Percentiles rank a stretch among this genome's conserved stretches.
phyloP scores from a whole-genome alignment of 2,329 filamentous ascomycete species.

The Aspergillus sojae region DNA sequence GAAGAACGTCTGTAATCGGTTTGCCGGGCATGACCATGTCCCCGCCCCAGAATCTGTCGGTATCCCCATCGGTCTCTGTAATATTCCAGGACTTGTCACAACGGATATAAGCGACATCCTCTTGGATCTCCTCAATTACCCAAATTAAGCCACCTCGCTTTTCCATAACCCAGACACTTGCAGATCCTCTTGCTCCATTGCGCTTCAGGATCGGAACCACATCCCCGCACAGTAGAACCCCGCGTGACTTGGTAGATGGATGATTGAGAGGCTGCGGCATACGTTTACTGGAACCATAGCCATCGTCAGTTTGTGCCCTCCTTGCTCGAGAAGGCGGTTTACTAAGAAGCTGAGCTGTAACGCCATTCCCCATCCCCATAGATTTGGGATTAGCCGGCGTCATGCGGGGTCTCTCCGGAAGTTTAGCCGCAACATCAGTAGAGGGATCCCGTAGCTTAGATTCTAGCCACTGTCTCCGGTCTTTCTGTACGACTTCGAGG shows the following conservation, averaged over 20 bases:
- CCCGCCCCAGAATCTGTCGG: slow-evolving; percentile 82
- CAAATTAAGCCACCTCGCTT: slow-evolving; percentile 92
- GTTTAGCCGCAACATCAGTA: slow-evolving; percentile 47
- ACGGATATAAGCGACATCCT: slow-evolving; percentile 79
- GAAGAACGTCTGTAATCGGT: slow-evolving; percentile 77
- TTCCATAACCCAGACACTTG: slow-evolving; percentile 98
- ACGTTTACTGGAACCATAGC: slow-evolving; percentile 51
- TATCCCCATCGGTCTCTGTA: slow-evolving; percentile 70
- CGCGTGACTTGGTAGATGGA: slow-evolving; percentile 74
- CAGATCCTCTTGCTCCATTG: slow-evolving; percentile 87
- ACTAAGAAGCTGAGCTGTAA: slow-evolving; percentile 84
- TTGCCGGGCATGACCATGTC: slow-evolving; percentile 67
- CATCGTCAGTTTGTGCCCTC: slow-evolving; percentile 61
- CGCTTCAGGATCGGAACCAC: slow-evolving; percentile 98
- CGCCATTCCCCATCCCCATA: slow-evolving; percentile 73
- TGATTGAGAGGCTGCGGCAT: slow-evolving; percentile 65
- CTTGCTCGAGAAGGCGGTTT: slow-evolving; percentile 70
- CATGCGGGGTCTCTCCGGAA: slow-evolving; percentile 42
- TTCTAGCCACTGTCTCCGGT: slow-evolving; percentile 86
- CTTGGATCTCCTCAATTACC: slow-evolving; percentile 96
- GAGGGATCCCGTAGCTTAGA: slow-evolving; percentile 73
- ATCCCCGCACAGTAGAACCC: slow-evolving; percentile 90
- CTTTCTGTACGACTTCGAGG: slow-evolving; percentile 88
- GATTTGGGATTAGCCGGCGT: slow-evolving; percentile 37
- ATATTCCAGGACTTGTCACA: slow-evolving; percentile 79